Conservation (phyloP, 2,329 filamentous ascomycete genomes). For the Cryoendolithus antarcticus region DNA sequence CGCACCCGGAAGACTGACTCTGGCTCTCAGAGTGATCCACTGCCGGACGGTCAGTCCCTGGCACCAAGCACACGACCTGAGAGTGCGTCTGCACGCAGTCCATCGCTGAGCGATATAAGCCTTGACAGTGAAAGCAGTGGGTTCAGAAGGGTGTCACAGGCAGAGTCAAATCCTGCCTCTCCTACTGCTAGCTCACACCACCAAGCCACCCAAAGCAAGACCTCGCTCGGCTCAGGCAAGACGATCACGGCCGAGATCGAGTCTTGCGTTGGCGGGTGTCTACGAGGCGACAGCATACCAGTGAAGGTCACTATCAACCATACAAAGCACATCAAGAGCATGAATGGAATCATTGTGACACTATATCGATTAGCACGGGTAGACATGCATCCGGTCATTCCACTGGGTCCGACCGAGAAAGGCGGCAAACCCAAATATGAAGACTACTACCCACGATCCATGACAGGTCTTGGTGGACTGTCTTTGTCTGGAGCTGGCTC, state of each 20-base stretch:
- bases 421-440: slow-evolving; percentile 61
- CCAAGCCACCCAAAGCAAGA: slow-evolving; percentile 34
- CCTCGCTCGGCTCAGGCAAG: slow-evolving; percentile 47
- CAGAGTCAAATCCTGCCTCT: slow-evolving; percentile 28
- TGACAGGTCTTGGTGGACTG: slow-evolving; percentile 73
- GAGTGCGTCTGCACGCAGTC: slow-evolving; percentile 27
- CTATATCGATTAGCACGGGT: slow-evolving; percentile 84
- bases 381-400: slow-evolving; percentile 59
- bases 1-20: slow-evolving; percentile 14
- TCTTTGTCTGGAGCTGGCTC: slow-evolving; percentile 78
- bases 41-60: slow-evolving; percentile 16
- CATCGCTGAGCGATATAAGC: slow-evolving; percentile 35
- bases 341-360: slow-evolving; percentile 86
- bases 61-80: slow-evolving; percentile 17
- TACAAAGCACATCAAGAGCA: slow-evolving; percentile 76
- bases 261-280: slow-evolving; percentile 66
- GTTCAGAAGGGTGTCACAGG: slow-evolving; percentile 33
- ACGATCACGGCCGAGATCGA: slow-evolving; percentile 82
- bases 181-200: slow-evolving; percentile 37
- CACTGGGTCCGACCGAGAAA: slow-evolving; percentile 49
- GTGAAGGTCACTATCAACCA: slow-evolving; percentile 75
- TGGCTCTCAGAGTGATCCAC: slow-evolving; percentile 10
- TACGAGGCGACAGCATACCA: slow-evolving; percentile 73
- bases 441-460: slow-evolving; percentile 76
- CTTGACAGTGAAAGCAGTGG: slow-evolving; percentile 26